Base-by-base conservation (phyloP, 2,329 filamentous ascomycete species). In the Rhexocercosporidium sp. region DNA sequence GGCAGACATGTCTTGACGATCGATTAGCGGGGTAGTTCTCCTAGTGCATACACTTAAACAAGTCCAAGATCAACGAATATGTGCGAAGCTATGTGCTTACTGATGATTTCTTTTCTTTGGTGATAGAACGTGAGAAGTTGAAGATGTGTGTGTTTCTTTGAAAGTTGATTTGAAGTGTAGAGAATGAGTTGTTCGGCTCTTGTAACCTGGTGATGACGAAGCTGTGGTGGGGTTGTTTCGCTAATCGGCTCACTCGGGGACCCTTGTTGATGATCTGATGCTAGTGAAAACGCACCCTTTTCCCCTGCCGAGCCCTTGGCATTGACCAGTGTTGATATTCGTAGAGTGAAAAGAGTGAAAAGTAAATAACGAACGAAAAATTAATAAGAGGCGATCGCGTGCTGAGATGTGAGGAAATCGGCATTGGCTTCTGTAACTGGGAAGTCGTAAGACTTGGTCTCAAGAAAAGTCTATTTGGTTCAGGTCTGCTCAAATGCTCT, bases 1-100 rank as follows among this genome's bases (percentile, higher is more conserved):
- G 37, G 53, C 41, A 44, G 46, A 62, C 68, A 70, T 70, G 46
- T 59, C 62, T 64, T 27, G 61, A 65, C 25, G 53, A 25, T 44
- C 16, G 20, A 29, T 68, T 63, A 63, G 66, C 47, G 62, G 62
- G 62, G 49, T 65, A 34, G 11, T 56, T 12, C 18, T 29, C 25
- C 22, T 22, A 16, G 11, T 16, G 16, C 20, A 11, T n/a, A 37
- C 12, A 20, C 51, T 16, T 44, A n/a, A 37, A 54, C 51, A 54
- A 31, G 27, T 8, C 12, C 1, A 1, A 18, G n/a, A 47, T 47
- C n/a, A 47, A 44, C 9, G 44, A 12, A 14, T 12, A n/a, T 20
- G 34, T 11, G 9, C 2, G 34, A 47, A 11, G 3, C 7, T 25
- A 3, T 47, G 22, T 12, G 46, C 56, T 27, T 59, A 46, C 56